Evolutionary conservation across 768 basidiomycete species (phyloP).

Genomic region (Hypholoma sublateritium): DNA sequence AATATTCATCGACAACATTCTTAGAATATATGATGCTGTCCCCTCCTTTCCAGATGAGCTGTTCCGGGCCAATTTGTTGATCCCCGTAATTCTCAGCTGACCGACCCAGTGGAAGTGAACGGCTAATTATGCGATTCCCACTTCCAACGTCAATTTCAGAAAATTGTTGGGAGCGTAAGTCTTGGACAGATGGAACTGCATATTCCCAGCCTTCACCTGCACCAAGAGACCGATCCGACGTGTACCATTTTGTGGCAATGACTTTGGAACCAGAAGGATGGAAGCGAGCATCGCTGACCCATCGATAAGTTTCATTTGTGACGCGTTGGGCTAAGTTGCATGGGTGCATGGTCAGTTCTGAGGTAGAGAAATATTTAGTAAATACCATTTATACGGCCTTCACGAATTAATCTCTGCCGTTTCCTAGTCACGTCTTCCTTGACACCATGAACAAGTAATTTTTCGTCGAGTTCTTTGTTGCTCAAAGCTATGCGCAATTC

Average conservation of each 20-base stretch:
- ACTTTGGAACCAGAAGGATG: conserved; percentile 63
- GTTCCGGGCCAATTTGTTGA: conserved; percentile 76
- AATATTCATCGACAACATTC: conserved; percentile 53
- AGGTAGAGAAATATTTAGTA: conserved; percentile 2
- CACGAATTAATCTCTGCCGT: conserved; percentile 48
- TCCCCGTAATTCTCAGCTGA: conserved; percentile 55
- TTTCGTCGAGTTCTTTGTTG: conserved; percentile 41
- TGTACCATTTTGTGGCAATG: conserved; percentile 81
- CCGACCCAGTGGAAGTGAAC: conserved; percentile 64
- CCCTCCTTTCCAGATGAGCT: conserved; percentile 58
- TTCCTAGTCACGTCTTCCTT: conserved; percentile 50
- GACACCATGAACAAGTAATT: conserved; percentile 46
- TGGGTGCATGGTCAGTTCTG: neutral
- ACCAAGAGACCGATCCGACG: conserved; percentile 58
- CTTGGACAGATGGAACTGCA: conserved; percentile 42
- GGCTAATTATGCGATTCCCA: conserved; percentile 55
- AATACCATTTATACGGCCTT: conserved; percentile 54
- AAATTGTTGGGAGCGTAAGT: conserved; percentile 20
- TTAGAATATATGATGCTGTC: conserved; percentile 66
- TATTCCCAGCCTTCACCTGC: conserved; percentile 79
- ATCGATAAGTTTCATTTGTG: conserved; percentile 76
- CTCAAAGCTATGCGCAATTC: conserved; percentile 33
- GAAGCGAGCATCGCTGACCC: conserved; percentile 69
- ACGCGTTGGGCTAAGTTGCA: conserved; percentile 40
- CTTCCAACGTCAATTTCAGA: conserved; percentile 36